phyloP scores from a whole-genome alignment of 345 rosid genomes.

The Camelina laxa region DNA sequence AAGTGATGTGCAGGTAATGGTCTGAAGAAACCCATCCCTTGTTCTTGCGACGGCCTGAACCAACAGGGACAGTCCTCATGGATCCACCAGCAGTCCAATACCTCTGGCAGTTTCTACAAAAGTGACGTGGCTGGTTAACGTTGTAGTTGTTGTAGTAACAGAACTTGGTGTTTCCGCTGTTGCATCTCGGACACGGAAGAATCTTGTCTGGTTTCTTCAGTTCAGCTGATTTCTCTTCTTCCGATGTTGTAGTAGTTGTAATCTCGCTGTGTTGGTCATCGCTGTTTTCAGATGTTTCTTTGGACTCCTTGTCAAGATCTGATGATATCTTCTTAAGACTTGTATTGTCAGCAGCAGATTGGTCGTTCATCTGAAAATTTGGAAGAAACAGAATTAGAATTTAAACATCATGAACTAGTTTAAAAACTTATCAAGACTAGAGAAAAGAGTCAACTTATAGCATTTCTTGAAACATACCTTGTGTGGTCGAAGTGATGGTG shows the following conservation, averaged over 20 bases:
- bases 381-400: conserved; percentile 14
- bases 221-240: conserved; percentile 39
- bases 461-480: conserved; percentile 36
- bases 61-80: conserved; percentile 81
- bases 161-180: conserved; percentile 78
- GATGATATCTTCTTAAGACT: conserved; percentile 29
- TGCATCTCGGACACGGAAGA: conserved; percentile 83
- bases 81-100: conserved; percentile 95
- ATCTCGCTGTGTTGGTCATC: conserved; percentile 52
- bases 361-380: conserved; percentile 27
- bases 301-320: conserved; percentile 39
- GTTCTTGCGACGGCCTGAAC: conserved; percentile 87
- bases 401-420: conserved; percentile 11
- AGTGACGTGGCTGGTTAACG: conserved; percentile 84
- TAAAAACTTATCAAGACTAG: conserved; percentile 3
- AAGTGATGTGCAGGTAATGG: conserved; percentile 28
- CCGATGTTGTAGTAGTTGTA: conserved; percentile 47
- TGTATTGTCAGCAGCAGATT: conserved; percentile 16
- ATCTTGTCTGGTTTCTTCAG: conserved; percentile 72
- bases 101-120: conserved; percentile 84
- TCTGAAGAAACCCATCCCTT: conserved; percentile 56
- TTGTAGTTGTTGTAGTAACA: conserved; percentile 89
- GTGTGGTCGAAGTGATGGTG: conserved; percentile 22
- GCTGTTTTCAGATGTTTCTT: conserved; percentile 48
- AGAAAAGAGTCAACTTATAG: not conserved